Base-by-base conservation (phyloP, 2,329 filamentous ascomycete species). In the Septoria petroselini region DNA sequence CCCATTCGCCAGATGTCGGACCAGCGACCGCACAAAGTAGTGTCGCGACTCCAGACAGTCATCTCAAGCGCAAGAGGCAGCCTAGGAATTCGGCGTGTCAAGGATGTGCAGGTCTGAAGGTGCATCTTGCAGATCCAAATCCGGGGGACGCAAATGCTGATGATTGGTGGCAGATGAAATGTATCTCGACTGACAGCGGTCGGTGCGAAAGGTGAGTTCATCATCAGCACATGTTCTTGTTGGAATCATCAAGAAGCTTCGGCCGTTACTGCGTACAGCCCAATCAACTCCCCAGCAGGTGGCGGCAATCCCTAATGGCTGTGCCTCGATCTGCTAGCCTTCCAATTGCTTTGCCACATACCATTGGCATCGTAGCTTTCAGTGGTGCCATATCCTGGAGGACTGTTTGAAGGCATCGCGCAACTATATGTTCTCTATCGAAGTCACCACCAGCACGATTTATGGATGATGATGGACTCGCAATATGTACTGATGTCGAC, bases 71-170 rank as follows among this genome's bases (percentile, higher is more conserved):
- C 8, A 58, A 62, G 52, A 57, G 61, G 30, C 62, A 65, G 49
- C 59, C 60, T 3, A 46, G 61, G 27, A 63, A 64, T 39, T 53
- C 48, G 11, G 62, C 62, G 4, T 65, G 62, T 50, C 59, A 59
- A 41, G 47, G 45, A 40, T 65, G 62, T 48, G 54, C 60, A 3
- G 45, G 47, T n/a, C 42, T 63, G 29, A 65, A 65, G 57, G 63
- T 65, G 60, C 62, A 62, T 18, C 42, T 54, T 27, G 23, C 23
- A 27, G 23, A 27, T 27, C 9, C 9, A 5, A 9, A 9, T 27
- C 23, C 23, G 23, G 23, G 5, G 5, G 23, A 27, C 19, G 38
- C 23, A 21, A 25, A 19, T 14, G 15, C n/a, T 12, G 18, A 19
- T 42, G 37, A 42, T 38, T 34, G 30, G 21, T 31, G 27, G 31